Evolutionary conservation across 2,329 filamentous ascomycete genomes (phyloP).

Genomic region (Tolypocladium ophioglossoides): DNA sequence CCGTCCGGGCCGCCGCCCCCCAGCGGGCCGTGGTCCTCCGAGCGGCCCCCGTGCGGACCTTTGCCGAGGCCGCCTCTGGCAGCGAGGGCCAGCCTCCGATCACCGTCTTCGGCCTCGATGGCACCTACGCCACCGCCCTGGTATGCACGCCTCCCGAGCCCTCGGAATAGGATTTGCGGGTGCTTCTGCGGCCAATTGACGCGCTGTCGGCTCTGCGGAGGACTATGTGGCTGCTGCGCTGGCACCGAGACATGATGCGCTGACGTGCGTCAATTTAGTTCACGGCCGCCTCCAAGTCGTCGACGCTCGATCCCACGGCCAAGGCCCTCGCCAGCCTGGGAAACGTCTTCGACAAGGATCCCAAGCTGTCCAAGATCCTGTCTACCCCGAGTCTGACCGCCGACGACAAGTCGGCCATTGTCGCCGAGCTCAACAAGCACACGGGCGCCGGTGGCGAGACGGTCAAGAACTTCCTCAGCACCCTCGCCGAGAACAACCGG

Average conservation of each 20-base stretch:
- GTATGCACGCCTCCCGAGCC: slow-evolving; percentile 46
- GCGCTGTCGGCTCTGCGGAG: background rate
- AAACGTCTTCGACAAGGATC: slow-evolving; percentile 67
- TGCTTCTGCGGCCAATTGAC: slow-evolving; percentile 8
- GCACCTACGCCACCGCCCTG: slow-evolving; percentile 96
- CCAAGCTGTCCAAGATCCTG: slow-evolving; percentile 70
- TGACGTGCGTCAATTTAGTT: slow-evolving; percentile 52
- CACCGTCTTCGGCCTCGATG: slow-evolving; percentile 89
- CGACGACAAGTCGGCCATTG: slow-evolving; percentile 75
- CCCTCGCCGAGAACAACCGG: slow-evolving; percentile 94
- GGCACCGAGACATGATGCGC: background rate
- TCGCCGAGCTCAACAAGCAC: slow-evolving; percentile 81
- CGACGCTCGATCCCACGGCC: slow-evolving; percentile 74
- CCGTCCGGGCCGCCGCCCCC: slow-evolving; percentile 47
- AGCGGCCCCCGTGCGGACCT: slow-evolving; percentile 57
- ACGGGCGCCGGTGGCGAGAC: slow-evolving; percentile 66
- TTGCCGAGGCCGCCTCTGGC: slow-evolving; percentile 64
- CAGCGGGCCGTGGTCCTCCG: slow-evolving; percentile 37
- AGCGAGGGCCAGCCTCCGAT: slow-evolving; percentile 73
- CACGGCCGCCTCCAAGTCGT: slow-evolving; percentile 86
- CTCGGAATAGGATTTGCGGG: background rate
- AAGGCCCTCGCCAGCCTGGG: slow-evolving; percentile 65
- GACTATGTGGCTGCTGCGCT: background rate
- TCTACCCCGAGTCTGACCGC: slow-evolving; percentile 66
- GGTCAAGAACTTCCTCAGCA: slow-evolving; percentile 85